These are phyloP conservation scores for Dysphania ambrosioides DNA, from an alignment of 148 eudicot genomes.

Conservation along the genomic window DNA sequence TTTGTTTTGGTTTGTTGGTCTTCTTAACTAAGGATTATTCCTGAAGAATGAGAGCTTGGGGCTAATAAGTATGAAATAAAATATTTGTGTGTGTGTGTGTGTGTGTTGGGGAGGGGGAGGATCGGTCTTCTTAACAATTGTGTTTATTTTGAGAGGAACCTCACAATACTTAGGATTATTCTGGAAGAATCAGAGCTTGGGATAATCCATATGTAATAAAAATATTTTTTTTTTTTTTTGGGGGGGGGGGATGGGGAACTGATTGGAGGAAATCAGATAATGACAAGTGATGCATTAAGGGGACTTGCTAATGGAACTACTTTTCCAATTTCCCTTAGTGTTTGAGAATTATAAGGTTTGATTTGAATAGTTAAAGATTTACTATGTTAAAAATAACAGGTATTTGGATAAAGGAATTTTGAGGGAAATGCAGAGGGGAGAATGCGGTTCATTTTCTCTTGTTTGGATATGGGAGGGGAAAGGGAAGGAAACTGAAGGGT, in stretches of 20 bases:
- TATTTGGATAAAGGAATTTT: not conserved
- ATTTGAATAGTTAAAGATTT: not conserved
- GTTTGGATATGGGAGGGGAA: not conserved
- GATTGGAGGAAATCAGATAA: no score
- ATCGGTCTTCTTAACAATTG: not conserved
- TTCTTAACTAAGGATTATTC: no score
- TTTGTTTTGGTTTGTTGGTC: not conserved
- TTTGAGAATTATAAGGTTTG: not conserved
- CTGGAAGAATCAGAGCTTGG: not conserved
- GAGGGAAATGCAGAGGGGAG: not conserved
- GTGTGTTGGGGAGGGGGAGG: no score
- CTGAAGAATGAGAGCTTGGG: no score
- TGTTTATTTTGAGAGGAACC: not conserved
- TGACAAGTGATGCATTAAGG: not conserved
- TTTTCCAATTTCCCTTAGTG: not conserved
- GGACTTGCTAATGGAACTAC: not conserved
- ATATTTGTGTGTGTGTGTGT: no score
- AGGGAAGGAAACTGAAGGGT: not conserved
- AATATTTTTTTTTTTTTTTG: no score
- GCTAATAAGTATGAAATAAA: no score
- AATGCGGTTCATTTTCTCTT: not conserved
- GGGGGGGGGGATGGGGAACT: no score
- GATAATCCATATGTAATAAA: no score
- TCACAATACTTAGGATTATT: not conserved
- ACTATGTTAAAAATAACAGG: not conserved